These are phyloP conservation scores for Mycena belliarum DNA, from an alignment of 768 basidiomycete genomes.

Conservation along the genomic window DNA sequence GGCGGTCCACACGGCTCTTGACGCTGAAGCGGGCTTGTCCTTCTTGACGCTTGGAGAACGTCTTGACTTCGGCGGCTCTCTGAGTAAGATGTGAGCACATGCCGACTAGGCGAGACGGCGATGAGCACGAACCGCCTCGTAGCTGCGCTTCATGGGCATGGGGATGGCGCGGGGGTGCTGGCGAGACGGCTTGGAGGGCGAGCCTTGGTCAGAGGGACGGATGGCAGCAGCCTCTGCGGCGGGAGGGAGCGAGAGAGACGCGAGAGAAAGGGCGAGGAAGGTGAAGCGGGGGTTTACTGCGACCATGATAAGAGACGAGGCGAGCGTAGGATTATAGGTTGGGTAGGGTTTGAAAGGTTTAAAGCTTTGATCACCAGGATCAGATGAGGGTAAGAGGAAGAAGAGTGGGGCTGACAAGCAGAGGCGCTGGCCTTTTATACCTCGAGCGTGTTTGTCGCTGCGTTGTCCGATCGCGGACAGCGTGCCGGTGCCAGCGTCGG, in stretches of 20 bases:
- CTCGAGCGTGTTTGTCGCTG: no score
- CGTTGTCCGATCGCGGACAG: no score
- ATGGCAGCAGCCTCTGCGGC: constrained; percentile 43
- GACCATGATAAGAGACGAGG: constrained; percentile 41
- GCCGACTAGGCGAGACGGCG: constrained; percentile 1
- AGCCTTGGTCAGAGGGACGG: constrained; percentile 20
- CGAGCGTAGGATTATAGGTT: constrained; percentile 12
- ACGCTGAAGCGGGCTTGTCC: constrained; percentile 6
- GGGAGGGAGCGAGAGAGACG: constrained; percentile 41
- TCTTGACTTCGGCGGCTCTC: background rate
- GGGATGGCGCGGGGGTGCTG: constrained; percentile 2
- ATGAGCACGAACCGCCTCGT: constrained; percentile 6
- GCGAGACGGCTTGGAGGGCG: constrained; percentile 9
- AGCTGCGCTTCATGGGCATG: constrained; percentile 7
- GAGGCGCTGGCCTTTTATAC: no score
- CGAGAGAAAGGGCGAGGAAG: constrained; percentile 43
- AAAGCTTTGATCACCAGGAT: constrained; percentile 55
- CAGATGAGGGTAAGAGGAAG: constrained; percentile 42
- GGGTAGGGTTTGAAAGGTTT: constrained; percentile 16
- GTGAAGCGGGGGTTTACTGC: constrained; percentile 49
- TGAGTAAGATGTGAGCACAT: background rate
- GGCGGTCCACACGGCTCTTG: background rate
- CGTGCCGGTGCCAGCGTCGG: no score
- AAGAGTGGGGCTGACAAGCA: background rate
- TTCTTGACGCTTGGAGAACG: constrained; percentile 8